Base-by-base conservation (phyloP, 345 rosid genomes). In the Hevea brasiliensis region DNA sequence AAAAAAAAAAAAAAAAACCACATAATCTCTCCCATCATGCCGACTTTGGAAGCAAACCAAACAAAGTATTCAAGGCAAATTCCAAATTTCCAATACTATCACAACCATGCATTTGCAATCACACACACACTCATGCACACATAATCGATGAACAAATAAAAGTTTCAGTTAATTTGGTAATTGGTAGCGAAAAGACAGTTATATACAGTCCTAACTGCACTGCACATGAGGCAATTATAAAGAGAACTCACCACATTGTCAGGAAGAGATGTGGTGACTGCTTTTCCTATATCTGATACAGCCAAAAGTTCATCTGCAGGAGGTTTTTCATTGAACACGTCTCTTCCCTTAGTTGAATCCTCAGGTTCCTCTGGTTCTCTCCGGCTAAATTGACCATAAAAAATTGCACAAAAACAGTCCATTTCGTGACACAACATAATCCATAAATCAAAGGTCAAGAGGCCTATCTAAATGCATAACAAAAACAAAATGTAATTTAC, bases 351-450 rank as follows among this genome's bases (percentile, higher is more conserved):
- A 65, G 89, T 91, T 68, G 96, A 86, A 80, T 95, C 99, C 75
- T 91, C 98, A 68, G 98, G 93, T 78, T 95, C 99, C 86, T 90
- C 98, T 12, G 99, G 98, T 84, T 90, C 99, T 88, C 99, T 87
- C 77, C 83, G 91, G 82, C 96, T 92, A 72, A 78, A 69, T 42
- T 72, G 54, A 74, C 37, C 67, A 80, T 56, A 74, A 74, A 27
- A 45, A 27, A 18, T 45, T 57, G 41, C 45, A 59, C 21, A 75
- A 17, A 68, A 23, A 23, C 20, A 55, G 32, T 1, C n/a, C 20
- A 42, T 35, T 59, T 64, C 10, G 59, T 23, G 48, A 72, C 20
- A 35, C 20, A 69, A 60, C 24, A 35, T 6, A 56, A n/a, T 20
- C 24, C 17, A 27, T 17, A 56, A 58, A 29, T 37, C 62, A 73